Evolutionary conservation across 108 stramenopile species (phyloP).

Genomic region (Mayamaea pseudoterrestris): DNA sequence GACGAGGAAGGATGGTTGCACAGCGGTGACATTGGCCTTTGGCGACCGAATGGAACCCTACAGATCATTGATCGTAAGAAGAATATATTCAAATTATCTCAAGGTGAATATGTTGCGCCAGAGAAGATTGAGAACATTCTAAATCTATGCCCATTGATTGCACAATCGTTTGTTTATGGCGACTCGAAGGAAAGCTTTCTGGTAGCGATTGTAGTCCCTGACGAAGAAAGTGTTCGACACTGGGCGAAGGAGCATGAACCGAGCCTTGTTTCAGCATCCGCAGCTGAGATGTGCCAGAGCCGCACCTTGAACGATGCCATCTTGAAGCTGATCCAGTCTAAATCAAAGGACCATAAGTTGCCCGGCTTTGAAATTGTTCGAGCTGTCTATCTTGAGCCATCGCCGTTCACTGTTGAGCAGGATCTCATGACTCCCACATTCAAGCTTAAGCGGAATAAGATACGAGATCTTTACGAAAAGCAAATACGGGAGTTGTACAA

Average conservation of each 20-base stretch:
- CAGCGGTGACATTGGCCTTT: slow-evolving; percentile 95
- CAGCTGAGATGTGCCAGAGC: slow-evolving; percentile 64
- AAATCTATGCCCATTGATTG: slow-evolving; percentile 62
- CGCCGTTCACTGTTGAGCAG: slow-evolving; percentile 70
- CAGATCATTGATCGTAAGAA: slow-evolving; percentile 97
- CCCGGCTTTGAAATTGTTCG: slow-evolving; percentile 87
- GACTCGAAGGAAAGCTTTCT: slow-evolving; percentile 82
- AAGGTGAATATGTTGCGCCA: slow-evolving; percentile 91
- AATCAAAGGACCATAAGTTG: slow-evolving; percentile 62
- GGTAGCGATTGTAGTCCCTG: slow-evolving; percentile 89
- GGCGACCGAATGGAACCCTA: slow-evolving; percentile 83
- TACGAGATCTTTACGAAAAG: slow-evolving; percentile 58
- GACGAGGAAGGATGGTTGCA: slow-evolving; percentile 91
- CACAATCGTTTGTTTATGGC: slow-evolving; percentile 90
- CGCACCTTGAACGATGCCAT: slow-evolving; percentile 41
- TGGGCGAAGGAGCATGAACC: slow-evolving; percentile 12
- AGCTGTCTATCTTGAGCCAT: slow-evolving; percentile 66
- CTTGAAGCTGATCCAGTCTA: slow-evolving; percentile 41
- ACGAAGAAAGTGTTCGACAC: slow-evolving; percentile 69
- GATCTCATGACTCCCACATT: slow-evolving; percentile 89
- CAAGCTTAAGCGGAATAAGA: slow-evolving; percentile 87
- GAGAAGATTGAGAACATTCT: slow-evolving; percentile 97
- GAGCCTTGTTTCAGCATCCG: slow-evolving; percentile 12
- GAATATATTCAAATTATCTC: slow-evolving; percentile 95
- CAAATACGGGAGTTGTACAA: slow-evolving; percentile 82